Conservation (phyloP, 2,329 filamentous ascomycete genomes). For the Fusarium secorum region DNA sequence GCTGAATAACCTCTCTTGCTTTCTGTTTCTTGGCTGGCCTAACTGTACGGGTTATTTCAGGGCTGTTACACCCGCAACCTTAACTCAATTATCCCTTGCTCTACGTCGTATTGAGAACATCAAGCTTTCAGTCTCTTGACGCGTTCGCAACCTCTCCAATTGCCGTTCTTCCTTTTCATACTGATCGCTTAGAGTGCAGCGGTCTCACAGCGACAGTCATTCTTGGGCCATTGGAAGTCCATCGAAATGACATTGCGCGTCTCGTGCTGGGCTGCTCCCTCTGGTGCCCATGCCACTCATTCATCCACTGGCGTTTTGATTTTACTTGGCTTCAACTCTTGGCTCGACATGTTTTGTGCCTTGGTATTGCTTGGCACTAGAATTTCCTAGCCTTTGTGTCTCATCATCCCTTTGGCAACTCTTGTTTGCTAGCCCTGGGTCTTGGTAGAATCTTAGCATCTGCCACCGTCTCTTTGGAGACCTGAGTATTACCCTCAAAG, state of each 20-base stretch:
- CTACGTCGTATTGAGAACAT: not conserved
- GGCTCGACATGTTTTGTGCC: constrained; percentile 28
- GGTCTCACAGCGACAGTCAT: not conserved
- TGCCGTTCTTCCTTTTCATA: not conserved
- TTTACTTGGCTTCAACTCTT: constrained; percentile 30
- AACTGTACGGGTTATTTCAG: not conserved
- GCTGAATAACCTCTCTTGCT: not conserved
- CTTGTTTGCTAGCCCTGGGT: constrained; percentile 2
- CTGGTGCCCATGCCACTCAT: not conserved
- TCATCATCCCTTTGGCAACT: constrained; percentile 25
- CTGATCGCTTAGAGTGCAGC: not conserved
- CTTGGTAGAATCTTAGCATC: constrained; percentile 25
- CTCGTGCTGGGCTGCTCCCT: not conserved
- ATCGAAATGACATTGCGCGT: not conserved
- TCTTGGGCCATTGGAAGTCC: not conserved
- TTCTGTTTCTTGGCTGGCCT: not conserved
- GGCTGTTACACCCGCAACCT: constrained; percentile 6
- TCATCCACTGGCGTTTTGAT: constrained; percentile 24
- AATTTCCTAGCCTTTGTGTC: constrained; percentile 21
- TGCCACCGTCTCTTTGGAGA: constrained; percentile 6
- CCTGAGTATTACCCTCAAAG: not conserved
- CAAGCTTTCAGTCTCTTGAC: constrained; percentile 5
- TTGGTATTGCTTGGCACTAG: constrained; percentile 32
- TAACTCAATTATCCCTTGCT: constrained; percentile 3
- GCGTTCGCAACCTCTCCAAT: not conserved